Evolutionary conservation across 2,329 filamentous ascomycete genomes (phyloP).

Genomic region (Hypocrella siamensis): DNA sequence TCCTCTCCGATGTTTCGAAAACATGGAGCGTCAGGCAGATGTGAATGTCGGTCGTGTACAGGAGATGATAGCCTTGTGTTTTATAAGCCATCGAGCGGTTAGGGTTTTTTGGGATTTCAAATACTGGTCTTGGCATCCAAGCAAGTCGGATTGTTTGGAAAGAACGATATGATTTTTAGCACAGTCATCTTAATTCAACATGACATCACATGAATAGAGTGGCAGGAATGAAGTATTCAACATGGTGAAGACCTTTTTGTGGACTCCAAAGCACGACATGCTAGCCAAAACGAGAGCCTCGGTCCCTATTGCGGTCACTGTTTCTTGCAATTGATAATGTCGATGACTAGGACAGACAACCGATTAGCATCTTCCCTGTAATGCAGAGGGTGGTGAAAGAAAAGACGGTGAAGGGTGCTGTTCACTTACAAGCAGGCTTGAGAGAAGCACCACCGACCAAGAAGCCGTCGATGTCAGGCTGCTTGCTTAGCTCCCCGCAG

Average conservation of each 20-base stretch:
- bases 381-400: background rate
- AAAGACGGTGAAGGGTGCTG: background rate
- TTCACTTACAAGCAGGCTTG: slow-evolving; percentile 80
- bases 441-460: slow-evolving; percentile 89
- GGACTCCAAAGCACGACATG: background rate
- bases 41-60: no score
- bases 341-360: slow-evolving; percentile 27
- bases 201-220: no score
- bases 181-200: no score
- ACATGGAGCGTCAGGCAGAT: no score
- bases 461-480: slow-evolving; percentile 95
- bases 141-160: no score
- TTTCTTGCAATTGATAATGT: slow-evolving; percentile 41
- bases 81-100: slow-evolving; percentile 15
- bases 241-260: background rate
- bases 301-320: slow-evolving; percentile 19
- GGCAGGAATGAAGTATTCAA: slow-evolving; percentile 1
- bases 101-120: slow-evolving; percentile 10
- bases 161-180: no score
- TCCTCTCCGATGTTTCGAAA: slow-evolving; percentile 1
- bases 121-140: slow-evolving; percentile 37
- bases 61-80: no score
- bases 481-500: slow-evolving; percentile 79
- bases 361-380: no score
- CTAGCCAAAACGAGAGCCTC: background rate